Conservation (phyloP, 768 basidiomycete genomes). For the Suillus ampliporus region DNA sequence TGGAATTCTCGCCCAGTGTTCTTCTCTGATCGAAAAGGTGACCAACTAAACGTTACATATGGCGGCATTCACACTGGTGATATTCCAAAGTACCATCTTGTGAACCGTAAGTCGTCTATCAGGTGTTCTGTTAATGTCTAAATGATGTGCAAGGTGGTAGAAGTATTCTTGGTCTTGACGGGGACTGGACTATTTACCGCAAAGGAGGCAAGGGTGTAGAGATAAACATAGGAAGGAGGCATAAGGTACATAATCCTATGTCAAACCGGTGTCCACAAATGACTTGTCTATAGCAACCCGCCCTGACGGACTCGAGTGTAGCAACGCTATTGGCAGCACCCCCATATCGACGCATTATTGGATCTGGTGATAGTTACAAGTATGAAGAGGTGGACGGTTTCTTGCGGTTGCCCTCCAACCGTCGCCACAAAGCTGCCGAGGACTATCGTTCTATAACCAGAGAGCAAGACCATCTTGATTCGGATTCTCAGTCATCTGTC, state of each 20-base stretch:
- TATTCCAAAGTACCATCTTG: conserved; percentile 67
- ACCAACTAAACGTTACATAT: conserved; percentile 67
- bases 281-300: conserved; percentile 43
- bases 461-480: conserved; percentile 34
- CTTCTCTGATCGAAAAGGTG: conserved; percentile 72
- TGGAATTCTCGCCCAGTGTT: conserved; percentile 44
- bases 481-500: conserved; percentile 41
- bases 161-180: conserved; percentile 66
- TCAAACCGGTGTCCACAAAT: conserved; percentile 14
- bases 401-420: conserved; percentile 57
- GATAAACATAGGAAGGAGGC: conserved; percentile 48
- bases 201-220: conserved; percentile 70
- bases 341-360: conserved; percentile 55
- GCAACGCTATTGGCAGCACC: conserved; percentile 58
- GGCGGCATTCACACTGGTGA: conserved; percentile 67
- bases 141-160: conserved; percentile 53
- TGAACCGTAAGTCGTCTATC: conserved; percentile 53
- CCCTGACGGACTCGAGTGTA: conserved; percentile 62
- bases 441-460: conserved; percentile 58
- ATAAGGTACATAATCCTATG: conserved; percentile 44
- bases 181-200: conserved; percentile 51
- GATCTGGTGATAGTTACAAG: conserved; percentile 45
- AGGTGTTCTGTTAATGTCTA: conserved; percentile 42
- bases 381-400: conserved; percentile 74
- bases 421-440: conserved; percentile 38